A percentile compares a stretch with the other conserved stretches of the same genome.
Conservation (phyloP, 164 flowering plant species). For the Annona cherimola region DNA sequence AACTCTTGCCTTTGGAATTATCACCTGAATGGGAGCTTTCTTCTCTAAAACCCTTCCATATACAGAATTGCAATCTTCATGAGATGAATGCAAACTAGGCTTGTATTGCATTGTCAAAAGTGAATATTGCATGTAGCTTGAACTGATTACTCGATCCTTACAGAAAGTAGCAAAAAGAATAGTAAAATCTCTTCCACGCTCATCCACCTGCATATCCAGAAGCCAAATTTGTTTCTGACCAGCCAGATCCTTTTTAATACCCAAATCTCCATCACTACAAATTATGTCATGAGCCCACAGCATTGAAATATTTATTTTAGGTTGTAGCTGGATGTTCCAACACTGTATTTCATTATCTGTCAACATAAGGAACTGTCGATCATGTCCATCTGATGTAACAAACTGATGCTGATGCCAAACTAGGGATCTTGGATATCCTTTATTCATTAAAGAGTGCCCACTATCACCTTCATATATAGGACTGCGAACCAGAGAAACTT, state of each 20-base stretch:
- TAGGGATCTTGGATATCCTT: slow-evolving; percentile 75
- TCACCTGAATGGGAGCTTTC: slow-evolving; percentile 73
- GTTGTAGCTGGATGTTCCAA: slow-evolving; percentile 34
- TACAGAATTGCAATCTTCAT: slow-evolving; percentile 18
- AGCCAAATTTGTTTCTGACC: slow-evolving; percentile 93
- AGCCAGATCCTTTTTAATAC: slow-evolving; percentile 83
- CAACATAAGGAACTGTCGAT: slow-evolving; percentile 57
- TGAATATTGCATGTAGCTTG: slow-evolving; percentile 85
- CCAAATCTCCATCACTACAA: slow-evolving; percentile 71
- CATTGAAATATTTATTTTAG: slow-evolving; percentile 42
- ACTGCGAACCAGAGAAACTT: slow-evolving; percentile 21
- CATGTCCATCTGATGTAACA: slow-evolving; percentile 21
- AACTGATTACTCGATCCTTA: slow-evolving; percentile 73
- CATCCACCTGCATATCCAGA: slow-evolving; percentile 77
- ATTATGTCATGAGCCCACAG: slow-evolving; percentile 85
- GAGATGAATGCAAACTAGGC: slow-evolving; percentile 33
- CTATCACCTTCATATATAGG: slow-evolving; percentile 27
- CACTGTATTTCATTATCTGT: slow-evolving; percentile 82
- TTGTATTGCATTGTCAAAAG: slow-evolving; percentile 78
- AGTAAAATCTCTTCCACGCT: slow-evolving; percentile 63
- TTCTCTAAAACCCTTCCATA: slow-evolving; percentile 62
- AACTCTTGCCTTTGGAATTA: slow-evolving; percentile 90
- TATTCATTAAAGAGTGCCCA: slow-evolving; percentile 29
- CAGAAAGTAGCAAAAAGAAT: slow-evolving; percentile 85
- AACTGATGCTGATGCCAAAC: slow-evolving; percentile 43